These are phyloP conservation scores for Apiosordaria backusii DNA, from an alignment of 495 filamentous ascomycete species.

Conservation along the genomic window DNA sequence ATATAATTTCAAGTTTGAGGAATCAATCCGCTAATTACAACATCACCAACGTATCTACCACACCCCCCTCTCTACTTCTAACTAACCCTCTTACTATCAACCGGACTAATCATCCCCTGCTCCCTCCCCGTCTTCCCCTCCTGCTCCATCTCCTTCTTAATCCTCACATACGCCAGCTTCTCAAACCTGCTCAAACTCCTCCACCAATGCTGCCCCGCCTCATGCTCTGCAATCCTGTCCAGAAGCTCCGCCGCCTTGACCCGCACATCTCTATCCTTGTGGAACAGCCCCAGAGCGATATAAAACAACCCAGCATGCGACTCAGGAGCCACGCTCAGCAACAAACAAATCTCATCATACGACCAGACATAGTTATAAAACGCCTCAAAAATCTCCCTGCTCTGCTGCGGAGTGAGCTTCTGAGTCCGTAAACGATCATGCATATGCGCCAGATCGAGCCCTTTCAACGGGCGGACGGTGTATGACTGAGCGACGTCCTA, in stretches of 20 bases:
- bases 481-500: slow-evolving; percentile 62
- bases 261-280: slow-evolving; percentile 76
- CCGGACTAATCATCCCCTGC: slow-evolving; percentile 5
- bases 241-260: slow-evolving; percentile 74
- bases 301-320: slow-evolving; percentile 89
- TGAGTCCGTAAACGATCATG: slow-evolving; percentile 83
- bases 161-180: slow-evolving; percentile 71
- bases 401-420: slow-evolving; percentile 65
- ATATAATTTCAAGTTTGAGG: neutral
- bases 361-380: slow-evolving; percentile 70
- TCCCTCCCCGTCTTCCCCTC: slow-evolving; percentile 29
- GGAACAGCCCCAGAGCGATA: slow-evolving; percentile 87
- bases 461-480: slow-evolving; percentile 69
- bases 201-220: slow-evolving; percentile 94
- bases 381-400: slow-evolving; percentile 75
- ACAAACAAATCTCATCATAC: slow-evolving; percentile 84
- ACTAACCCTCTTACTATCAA: slow-evolving; percentile 17
- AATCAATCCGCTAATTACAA: neutral
- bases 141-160: slow-evolving; percentile 60
- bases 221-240: slow-evolving; percentile 77
- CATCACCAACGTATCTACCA: neutral
- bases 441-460: slow-evolving; percentile 83
- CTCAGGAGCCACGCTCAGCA: slow-evolving; percentile 83
- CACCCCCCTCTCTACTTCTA: neutral
- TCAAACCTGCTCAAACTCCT: slow-evolving; percentile 78